A percentile compares a stretch with the other conserved stretches of the same genome.
phyloP scores from a whole-genome alignment of 140 eudicot genomes.

The Cichorium intybus region DNA sequence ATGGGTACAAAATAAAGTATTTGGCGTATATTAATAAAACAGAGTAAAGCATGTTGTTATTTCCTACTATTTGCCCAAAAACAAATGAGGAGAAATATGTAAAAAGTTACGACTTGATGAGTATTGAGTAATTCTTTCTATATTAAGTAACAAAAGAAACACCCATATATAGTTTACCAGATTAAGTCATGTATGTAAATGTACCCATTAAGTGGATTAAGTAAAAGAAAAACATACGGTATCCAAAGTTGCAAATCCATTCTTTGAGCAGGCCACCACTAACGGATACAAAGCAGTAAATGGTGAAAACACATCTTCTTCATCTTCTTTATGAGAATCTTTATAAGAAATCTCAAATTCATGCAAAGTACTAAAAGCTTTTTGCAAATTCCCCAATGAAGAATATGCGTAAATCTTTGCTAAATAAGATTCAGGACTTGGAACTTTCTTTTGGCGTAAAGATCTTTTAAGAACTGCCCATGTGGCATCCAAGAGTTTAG shows the following conservation, averaged over 20 bases:
- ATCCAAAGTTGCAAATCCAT: constrained; percentile 70
- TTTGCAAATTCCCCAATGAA: constrained; percentile 54
- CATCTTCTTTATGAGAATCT: constrained; percentile 44
- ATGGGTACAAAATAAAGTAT: no score
- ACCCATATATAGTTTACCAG: no score
- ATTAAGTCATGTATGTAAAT: no score
- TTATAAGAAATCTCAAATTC: constrained; percentile 63
- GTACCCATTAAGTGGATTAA: background rate
- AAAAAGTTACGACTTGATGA: no score
- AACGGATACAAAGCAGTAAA: constrained; percentile 74
- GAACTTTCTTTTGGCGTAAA: constrained; percentile 59
- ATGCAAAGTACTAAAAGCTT: constrained; percentile 72
- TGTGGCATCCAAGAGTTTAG: constrained; percentile 73
- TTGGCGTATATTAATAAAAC: background rate
- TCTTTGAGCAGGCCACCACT: constrained; percentile 74
- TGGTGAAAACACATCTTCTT: constrained; percentile 72
- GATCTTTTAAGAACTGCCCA: constrained; percentile 85
- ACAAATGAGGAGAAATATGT: no score
- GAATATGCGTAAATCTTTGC: constrained; percentile 81
- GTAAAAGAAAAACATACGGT: constrained; percentile 38
- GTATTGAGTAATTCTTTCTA: background rate
- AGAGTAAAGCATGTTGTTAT: no score
- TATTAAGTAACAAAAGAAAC: no score
- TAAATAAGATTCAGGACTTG: constrained; percentile 73
- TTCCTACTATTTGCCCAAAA: no score